A percentile compares a stretch with the other conserved stretches of the same genome.
These are phyloP conservation scores for Ilyonectria robusta DNA, from an alignment of 2,329 filamentous ascomycete species.

Conservation along the genomic window DNA sequence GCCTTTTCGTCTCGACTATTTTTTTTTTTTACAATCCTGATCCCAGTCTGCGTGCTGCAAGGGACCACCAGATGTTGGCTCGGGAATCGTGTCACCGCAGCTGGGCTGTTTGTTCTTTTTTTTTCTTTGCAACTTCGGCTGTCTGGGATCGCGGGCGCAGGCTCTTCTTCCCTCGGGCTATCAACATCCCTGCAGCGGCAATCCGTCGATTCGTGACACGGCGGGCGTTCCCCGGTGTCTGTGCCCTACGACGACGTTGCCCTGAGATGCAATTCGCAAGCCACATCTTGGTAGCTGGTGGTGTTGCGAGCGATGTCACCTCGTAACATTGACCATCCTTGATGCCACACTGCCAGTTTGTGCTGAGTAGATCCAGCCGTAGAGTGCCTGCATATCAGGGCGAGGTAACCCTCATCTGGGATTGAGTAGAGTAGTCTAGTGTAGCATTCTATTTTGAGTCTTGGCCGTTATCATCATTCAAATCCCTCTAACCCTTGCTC, in stretches of 20 bases:
- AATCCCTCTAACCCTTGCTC: constrained; percentile 21
- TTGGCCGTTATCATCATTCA: constrained; percentile 19
- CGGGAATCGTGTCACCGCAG: background rate
- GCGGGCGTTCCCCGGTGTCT: constrained; percentile 24
- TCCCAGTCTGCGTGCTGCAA: background rate
- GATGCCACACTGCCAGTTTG: constrained; percentile 1
- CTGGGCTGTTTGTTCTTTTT: background rate
- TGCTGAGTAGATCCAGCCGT: background rate
- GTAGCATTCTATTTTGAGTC: constrained; percentile 16
- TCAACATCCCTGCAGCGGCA: background rate
- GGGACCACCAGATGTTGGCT: background rate
- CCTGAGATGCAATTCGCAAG: constrained; percentile 12
- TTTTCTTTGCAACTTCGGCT: background rate
- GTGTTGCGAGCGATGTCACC: constrained; percentile 22
- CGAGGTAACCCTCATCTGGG: constrained; percentile 5
- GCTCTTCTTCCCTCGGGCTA: background rate
- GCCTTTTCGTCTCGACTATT: background rate
- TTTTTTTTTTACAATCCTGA: constrained; percentile 2
- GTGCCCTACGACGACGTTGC: constrained; percentile 8
- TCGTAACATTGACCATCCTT: constrained; percentile 18
- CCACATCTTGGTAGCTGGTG: constrained; percentile 6
- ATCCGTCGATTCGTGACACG: constrained; percentile 13
- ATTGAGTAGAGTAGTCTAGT: background rate
- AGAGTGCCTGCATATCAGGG: constrained; percentile 14
- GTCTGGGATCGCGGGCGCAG: constrained; percentile 5